Evolutionary conservation across 2,329 filamentous ascomycete genomes (phyloP), one percentile per base, ranked within the genome.

Genomic region (Sporothrix sp.): DNA sequence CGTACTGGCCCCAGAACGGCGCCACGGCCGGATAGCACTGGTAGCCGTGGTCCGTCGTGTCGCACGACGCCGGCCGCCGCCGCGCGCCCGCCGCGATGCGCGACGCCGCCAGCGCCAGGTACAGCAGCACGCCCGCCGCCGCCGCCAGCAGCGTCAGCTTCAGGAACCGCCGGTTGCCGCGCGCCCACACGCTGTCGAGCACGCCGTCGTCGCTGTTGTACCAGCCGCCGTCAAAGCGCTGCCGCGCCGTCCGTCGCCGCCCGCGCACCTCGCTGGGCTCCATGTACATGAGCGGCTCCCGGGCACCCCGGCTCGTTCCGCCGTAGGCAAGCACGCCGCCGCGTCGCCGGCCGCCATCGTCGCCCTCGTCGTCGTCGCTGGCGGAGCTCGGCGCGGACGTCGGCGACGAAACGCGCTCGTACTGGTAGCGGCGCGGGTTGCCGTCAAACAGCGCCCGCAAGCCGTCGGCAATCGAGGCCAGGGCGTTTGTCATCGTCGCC

Each of bases 1-100:
- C 85, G 65, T 95, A 95, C 64, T 91, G 88, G 51, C 89, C 90
- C 87, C 88, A 95, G 50, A 72, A 75, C 57, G 81, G 84, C 1
- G 81, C 79, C 39, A 83, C 74, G 28, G 75, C 63, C 4, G 75
- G 66, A 43, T 73, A 71, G 65, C 85, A 89, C 56, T 77, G 74
- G 63, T 81, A 85, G 52, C 82, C 82, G 33, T 69, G 56, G 37
- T 73, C 61, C 32, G 76, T 65, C 6, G 70, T 72, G 61, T 79
- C 76, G 65, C 79, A 83, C 11, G 60, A 56, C 14, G 30, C 23
- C 8, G 42, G n/a, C 32, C 16, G 27, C 11, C 30, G 20, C 32
- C 4, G 16, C 16, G 14, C 32, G 13, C 14, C 7, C 16, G 35
- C 39, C 1, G 53, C 54, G 8, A 59, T 58, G 30, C 61, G 54